A percentile compares a stretch with the other conserved stretches of the same genome.
These are phyloP conservation scores for Pilobolus umbonatus DNA, from an alignment of 192 early-diverging fungal species.

Conservation along the genomic window DNA sequence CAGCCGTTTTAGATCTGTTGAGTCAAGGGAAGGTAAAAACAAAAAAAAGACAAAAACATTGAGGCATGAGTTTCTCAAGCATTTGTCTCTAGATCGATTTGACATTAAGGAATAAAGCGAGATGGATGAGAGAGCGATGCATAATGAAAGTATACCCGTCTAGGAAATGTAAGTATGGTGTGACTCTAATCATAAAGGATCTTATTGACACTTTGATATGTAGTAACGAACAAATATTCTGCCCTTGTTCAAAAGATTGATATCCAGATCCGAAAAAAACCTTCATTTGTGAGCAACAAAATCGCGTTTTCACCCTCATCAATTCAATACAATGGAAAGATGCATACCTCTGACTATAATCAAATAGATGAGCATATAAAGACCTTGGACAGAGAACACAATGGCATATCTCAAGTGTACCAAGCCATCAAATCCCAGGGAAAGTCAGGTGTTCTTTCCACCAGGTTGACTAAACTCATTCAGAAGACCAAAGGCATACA, in stretches of 20 bases:
- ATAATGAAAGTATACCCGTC: background rate
- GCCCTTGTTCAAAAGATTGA: too few relatives aligned
- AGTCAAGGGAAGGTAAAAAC: slow-evolving; percentile 2
- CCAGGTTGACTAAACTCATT: too few relatives aligned
- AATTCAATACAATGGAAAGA: background rate
- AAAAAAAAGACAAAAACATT: background rate
- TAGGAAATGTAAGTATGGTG: background rate
- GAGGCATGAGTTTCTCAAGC: background rate
- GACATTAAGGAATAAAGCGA: background rate
- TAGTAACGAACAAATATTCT: too few relatives aligned
- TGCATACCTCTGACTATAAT: background rate
- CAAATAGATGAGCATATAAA: background rate
- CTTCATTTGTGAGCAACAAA: too few relatives aligned
- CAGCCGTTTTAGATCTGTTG: background rate
- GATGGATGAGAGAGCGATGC: too few relatives aligned
- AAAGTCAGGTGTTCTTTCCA: background rate
- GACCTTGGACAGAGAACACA: background rate
- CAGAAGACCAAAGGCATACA: background rate
- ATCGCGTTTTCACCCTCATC: too few relatives aligned
- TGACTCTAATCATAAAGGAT: slow-evolving; percentile 3
- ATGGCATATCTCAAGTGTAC: background rate
- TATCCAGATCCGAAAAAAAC: too few relatives aligned
- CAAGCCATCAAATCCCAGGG: background rate
- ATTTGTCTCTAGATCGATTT: background rate
- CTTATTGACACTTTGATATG: background rate